These are phyloP conservation scores for Ganoderma meredithae DNA, from an alignment of 1,284 basidiomycete genomes.

Conservation along the genomic window DNA sequence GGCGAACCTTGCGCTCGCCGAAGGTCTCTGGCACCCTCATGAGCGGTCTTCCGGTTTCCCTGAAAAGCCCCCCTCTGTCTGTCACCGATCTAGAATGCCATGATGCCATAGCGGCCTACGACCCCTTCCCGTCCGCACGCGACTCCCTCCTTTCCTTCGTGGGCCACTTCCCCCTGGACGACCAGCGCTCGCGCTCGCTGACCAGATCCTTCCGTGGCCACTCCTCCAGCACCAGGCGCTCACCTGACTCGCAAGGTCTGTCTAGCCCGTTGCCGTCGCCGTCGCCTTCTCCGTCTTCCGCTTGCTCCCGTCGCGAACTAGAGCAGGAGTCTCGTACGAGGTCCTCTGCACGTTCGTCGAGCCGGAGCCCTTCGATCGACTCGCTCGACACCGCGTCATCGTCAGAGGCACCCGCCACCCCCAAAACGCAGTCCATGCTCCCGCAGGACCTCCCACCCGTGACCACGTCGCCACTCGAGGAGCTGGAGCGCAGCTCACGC, in stretches of 20 bases:
- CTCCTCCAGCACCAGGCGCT: conserved; percentile 10
- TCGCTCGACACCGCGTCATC: conserved; percentile 42
- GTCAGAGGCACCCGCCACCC: conserved; percentile 37
- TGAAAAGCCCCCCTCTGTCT: conserved; percentile 31
- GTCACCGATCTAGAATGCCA: conserved; percentile 27
- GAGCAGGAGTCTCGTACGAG: conserved; percentile 23
- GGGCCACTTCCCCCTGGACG: conserved; percentile 19
- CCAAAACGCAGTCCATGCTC: conserved; percentile 34
- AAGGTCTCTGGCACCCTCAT: conserved; percentile 20
- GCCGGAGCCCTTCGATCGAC: conserved; percentile 39
- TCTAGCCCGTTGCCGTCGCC: conserved; percentile 13
- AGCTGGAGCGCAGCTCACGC: conserved; percentile 62
- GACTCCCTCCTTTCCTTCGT: conserved; percentile 32
- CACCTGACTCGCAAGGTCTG: conserved; percentile 8
- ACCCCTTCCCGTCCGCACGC: conserved; percentile 29
- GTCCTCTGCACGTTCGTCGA: conserved; percentile 27
- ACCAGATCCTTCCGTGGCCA: conserved; percentile 22
- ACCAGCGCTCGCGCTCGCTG: conserved; percentile 23
- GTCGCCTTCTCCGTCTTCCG: conserved; percentile 16
- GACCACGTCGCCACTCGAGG: conserved; percentile 55
- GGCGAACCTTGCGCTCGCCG: conserved; percentile 24
- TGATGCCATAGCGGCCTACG: conserved; percentile 25
- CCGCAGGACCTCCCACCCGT: conserved; percentile 36
- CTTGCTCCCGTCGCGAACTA: conserved; percentile 13
- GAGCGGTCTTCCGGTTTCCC: conserved; percentile 17